Percentiles rank a stretch among this genome's conserved stretches.
These are phyloP conservation scores for Ilyonectria mors-panacis DNA, from an alignment of 2,329 filamentous ascomycete species.

Conservation along the genomic window DNA sequence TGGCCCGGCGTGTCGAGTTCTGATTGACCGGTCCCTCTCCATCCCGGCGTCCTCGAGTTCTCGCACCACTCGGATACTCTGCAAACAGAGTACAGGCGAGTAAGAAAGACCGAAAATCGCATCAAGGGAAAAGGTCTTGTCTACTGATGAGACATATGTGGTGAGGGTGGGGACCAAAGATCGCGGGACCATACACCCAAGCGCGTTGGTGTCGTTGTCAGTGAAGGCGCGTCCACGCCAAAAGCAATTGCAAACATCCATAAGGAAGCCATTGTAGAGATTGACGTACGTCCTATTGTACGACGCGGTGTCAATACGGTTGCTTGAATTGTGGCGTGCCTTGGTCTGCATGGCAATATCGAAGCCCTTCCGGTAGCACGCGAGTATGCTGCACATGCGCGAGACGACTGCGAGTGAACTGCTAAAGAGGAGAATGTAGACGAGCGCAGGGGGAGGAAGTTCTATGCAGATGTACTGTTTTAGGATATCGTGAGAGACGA, in stretches of 20 bases:
- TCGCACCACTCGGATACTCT: conserved; percentile 69
- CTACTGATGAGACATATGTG: conserved; percentile 64
- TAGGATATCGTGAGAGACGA: conserved; percentile 67
- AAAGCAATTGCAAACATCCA: conserved; percentile 88
- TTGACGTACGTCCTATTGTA: conserved; percentile 75
- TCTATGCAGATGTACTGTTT: conserved; percentile 74
- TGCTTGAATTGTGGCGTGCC: conserved; percentile 46
- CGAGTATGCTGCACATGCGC: conserved; percentile 78
- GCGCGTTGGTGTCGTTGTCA: conserved; percentile 72
- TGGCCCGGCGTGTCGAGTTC: conserved; percentile 74
- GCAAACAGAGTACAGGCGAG: conserved; percentile 69
- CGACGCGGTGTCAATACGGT: conserved; percentile 53
- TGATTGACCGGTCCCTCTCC: conserved; percentile 56
- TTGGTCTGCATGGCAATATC: conserved; percentile 71
- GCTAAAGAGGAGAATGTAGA: conserved; percentile 81
- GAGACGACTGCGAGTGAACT: conserved; percentile 75
- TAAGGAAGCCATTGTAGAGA: conserved; percentile 85
- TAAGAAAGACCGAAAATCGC: conserved; percentile 72
- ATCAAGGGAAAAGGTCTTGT: conserved; percentile 62
- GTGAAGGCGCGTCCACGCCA: conserved; percentile 84
- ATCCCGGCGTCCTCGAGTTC: conserved; percentile 70
- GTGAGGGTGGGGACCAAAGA: conserved; percentile 62
- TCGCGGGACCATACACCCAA: conserved; percentile 66
- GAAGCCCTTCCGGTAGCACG: conserved; percentile 81
- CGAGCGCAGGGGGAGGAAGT: conserved; percentile 75